Evolutionary conservation across 2,329 filamentous ascomycete genomes (phyloP), one percentile per base, ranked within the genome.

Genomic region (Fusarium incarnatum): DNA sequence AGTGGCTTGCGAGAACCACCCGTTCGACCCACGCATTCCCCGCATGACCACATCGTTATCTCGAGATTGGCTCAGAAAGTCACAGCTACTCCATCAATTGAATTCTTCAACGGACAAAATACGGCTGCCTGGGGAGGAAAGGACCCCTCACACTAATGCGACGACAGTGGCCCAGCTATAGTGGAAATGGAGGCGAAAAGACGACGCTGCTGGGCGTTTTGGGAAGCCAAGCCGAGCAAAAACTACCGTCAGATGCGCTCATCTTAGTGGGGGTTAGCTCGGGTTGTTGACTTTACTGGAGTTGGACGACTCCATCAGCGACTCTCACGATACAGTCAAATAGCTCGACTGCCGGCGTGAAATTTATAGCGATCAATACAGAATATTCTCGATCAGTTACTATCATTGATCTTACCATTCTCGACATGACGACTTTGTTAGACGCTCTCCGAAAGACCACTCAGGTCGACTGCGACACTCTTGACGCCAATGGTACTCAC

Each of bases 381-480:
- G 5, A 28, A 13, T 13, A 13, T 28, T 6, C 11, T 28, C 28
- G 12, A 28, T 28, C 5, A 13, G 11, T 28, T 28, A 28, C 11
- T 1, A 11, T 28, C 27, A 28, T 28, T 28, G 2, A 7, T 13
- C 2, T 13, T 28, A 13, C 11, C 2, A 28, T 11, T 15, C 9
- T 13, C n/a, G 13, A 47, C 12, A 79, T 78, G 77, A 46, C 72
- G 8, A 74, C 69, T 10, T 61, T 79, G 1, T 56, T 80, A 2
- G 70, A 77, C 9, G 65, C 60, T 28, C 71, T 80, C 6, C 77
- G 78, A 6, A 49, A 75, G 42, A 60, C 62, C 37, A 79, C 73
- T 50, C 64, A 71, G 28, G 73, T 81, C 30, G 78, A 79, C 65
- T 80, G 79, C 48, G 79, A 81, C 59, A 80, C 78, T n/a, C 75